Conservation (phyloP, 2,329 filamentous ascomycete species). For the Monosporascus sp. region DNA sequence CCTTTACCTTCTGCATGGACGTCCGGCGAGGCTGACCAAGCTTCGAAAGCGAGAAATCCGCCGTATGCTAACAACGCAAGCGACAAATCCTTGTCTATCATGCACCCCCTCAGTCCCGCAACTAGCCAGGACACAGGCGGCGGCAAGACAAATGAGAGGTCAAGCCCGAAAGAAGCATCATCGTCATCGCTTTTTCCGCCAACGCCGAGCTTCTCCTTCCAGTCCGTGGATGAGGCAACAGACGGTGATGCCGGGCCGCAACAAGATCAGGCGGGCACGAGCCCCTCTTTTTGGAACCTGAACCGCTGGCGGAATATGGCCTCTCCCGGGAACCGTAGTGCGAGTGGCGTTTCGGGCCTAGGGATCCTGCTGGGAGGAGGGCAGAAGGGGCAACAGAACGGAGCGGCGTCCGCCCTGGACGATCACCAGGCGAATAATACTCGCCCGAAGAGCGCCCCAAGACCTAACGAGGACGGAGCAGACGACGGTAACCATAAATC, state of each 20-base stretch:
- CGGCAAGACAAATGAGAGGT: slow-evolving; percentile 8
- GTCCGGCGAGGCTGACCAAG: slow-evolving; percentile 32
- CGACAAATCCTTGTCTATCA: slow-evolving; percentile 11
- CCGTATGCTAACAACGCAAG: slow-evolving; percentile 26
- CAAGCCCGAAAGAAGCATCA: slow-evolving; percentile 12
- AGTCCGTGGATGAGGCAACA: slow-evolving; percentile 34
- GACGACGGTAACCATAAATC: too few relatives aligned
- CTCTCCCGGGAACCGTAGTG: neutral
- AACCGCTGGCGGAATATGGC: slow-evolving; percentile 44
- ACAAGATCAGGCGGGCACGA: slow-evolving; percentile 33
- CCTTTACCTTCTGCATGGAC: slow-evolving; percentile 22
- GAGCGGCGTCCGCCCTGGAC: too few relatives aligned
- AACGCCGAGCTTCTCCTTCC: slow-evolving; percentile 51
- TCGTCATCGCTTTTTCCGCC: slow-evolving; percentile 34
- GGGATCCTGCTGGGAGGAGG: neutral
- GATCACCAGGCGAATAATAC: too few relatives aligned
- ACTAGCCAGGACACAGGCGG: slow-evolving; percentile 24
- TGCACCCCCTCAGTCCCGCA: slow-evolving; percentile 33
- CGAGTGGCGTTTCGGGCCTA: neutral
- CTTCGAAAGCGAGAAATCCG: slow-evolving; percentile 41
- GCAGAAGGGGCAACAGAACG: too few relatives aligned
- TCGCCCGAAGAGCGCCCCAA: too few relatives aligned
- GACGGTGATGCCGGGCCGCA: slow-evolving; percentile 30
- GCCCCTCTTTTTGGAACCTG: slow-evolving; percentile 52
- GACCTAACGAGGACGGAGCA: too few relatives aligned